Conservation (phyloP, 805 yeast genomes). For the Lipomyces sp. region DNA sequence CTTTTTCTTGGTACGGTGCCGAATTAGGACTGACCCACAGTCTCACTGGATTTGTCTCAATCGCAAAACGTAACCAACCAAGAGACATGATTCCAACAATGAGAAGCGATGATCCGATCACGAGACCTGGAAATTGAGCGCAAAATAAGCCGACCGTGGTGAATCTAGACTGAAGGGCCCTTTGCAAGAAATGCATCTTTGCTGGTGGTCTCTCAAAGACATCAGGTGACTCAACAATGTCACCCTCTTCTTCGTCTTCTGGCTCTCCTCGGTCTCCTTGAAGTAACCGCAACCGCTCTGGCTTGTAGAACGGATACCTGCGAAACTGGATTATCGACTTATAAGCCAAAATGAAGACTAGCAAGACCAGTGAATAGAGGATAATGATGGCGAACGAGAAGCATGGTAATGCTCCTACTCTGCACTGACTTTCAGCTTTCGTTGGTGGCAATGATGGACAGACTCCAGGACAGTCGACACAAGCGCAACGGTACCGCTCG, state of each 20-base stretch:
- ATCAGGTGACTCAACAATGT: conserved; percentile 41
- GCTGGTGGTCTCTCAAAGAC: conserved; percentile 34
- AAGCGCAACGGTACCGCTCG: conserved; percentile 72
- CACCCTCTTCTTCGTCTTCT: conserved; percentile 45
- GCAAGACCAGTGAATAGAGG: conserved; percentile 50
- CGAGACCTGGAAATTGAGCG: conserved; percentile 61
- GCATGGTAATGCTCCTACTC: conserved; percentile 69
- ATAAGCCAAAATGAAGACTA: conserved; percentile 36
- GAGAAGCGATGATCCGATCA: conserved; percentile 52
- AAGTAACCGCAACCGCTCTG: conserved; percentile 46
- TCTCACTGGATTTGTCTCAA: conserved; percentile 80
- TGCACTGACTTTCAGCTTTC: conserved; percentile 51
- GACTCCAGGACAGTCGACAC: conserved; percentile 82
- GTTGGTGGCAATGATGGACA: conserved; percentile 69
- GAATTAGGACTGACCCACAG: conserved; percentile 88
- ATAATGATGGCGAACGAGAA: conserved; percentile 66
- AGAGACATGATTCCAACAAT: conserved; percentile 55
- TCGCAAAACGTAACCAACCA: conserved; percentile 57
- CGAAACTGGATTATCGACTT: conserved; percentile 23
- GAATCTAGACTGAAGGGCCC: conserved; percentile 55
- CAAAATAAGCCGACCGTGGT: conserved; percentile 61
- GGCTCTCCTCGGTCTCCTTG: conserved; percentile 50
- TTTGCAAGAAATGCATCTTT: conserved; percentile 55
- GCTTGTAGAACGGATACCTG: conserved; percentile 27
- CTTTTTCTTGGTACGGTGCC: conserved; percentile 67